Base-by-base conservation (phyloP, 371 early-diverging fungal species). In the Enterospora canceri region DNA sequence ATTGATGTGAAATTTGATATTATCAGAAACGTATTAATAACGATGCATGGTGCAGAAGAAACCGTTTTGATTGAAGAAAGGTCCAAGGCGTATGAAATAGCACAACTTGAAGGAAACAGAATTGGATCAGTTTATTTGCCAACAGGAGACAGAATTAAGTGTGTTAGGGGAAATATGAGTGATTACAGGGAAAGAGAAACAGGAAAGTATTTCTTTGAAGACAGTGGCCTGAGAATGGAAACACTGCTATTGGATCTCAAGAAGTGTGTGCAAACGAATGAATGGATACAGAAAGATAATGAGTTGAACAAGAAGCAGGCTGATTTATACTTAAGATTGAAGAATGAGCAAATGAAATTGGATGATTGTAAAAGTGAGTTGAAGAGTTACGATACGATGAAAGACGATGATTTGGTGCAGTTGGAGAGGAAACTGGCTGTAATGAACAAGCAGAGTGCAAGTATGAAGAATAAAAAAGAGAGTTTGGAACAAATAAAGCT, bases 131-230 rank as follows among this genome's bases (percentile, higher is more conserved):
- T 73, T 21, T 77, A 74, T 59, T 73, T 73, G 2, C 49, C 59
- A 24, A 33, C 53, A 0, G 79, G 79, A 21, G 81, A 81, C 53
- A 72, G 46, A 68, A 79, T 81, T 5, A 75, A 75, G 64, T 50
- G 63, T 30, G 40, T 72, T n/a, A 67, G 71, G 8, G 68, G 64
- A 12, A 67, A 73, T 34, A 51, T 81, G 19, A 70, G 68, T 57
- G 81, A 81, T 65, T 77, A 57, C 66, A 62, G 55, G 28, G 70
- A 58, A 19, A 59, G 65, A 56, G 62, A 71, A 49, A 24, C 23
- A n/a, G 72, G 58, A 5, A 72, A 49, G 24, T 12, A 40, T 40
- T 75, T 46, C 53, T 77, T 77, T 73, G 78, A 77, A 58, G 69
- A 72, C 40, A 58, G 49, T 16, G 47, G 26, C 26, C 48, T 1